Conservation (phyloP, 768 basidiomycete species). For the Stropharia rugosoannulata region DNA sequence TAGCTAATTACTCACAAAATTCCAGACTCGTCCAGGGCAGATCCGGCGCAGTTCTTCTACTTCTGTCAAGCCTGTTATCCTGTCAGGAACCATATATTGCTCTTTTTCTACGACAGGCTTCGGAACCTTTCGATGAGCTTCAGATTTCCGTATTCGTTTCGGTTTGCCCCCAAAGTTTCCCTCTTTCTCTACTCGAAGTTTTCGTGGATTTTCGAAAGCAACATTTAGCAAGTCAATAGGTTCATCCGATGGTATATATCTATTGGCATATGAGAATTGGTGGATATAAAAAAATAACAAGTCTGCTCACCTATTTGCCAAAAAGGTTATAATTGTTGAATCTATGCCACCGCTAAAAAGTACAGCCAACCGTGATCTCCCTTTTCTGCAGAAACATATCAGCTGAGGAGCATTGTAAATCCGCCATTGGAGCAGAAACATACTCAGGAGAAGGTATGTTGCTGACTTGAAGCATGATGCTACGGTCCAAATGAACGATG, state of each 20-base stretch:
- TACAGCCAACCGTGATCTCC: slow-evolving; percentile 67
- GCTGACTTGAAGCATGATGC: slow-evolving; percentile 65
- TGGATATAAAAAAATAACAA: neutral
- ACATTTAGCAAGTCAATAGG: slow-evolving; percentile 93
- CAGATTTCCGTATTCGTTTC: slow-evolving; percentile 15
- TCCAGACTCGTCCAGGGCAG: slow-evolving; percentile 85
- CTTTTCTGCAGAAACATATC: slow-evolving; percentile 12
- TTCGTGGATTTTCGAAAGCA: slow-evolving; percentile 94
- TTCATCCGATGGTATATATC: slow-evolving; percentile 71
- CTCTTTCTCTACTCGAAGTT: slow-evolving; percentile 48
- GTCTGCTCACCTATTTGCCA: slow-evolving; percentile 67
- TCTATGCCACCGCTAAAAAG: slow-evolving; percentile 98
- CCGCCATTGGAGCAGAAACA: too few relatives aligned
- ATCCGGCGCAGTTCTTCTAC: slow-evolving; percentile 72
- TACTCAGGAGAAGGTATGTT: slow-evolving; percentile 60
- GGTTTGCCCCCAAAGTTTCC: slow-evolving; percentile 42
- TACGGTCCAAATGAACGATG: slow-evolving; percentile 55
- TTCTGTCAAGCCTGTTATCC: slow-evolving; percentile 77
- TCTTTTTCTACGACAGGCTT: slow-evolving; percentile 74
- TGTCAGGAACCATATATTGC: slow-evolving; percentile 85
- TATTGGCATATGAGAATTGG: slow-evolving; percentile 24
- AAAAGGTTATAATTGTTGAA: slow-evolving; percentile 77
- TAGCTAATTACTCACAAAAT: slow-evolving; percentile 61
- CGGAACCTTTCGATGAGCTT: slow-evolving; percentile 6
- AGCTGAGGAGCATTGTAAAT: neutral